Evolutionary conservation across 2,329 filamentous ascomycete species (phyloP), one percentile per base, ranked within the genome.

Genomic region (Trichoderma arundinaceum): DNA sequence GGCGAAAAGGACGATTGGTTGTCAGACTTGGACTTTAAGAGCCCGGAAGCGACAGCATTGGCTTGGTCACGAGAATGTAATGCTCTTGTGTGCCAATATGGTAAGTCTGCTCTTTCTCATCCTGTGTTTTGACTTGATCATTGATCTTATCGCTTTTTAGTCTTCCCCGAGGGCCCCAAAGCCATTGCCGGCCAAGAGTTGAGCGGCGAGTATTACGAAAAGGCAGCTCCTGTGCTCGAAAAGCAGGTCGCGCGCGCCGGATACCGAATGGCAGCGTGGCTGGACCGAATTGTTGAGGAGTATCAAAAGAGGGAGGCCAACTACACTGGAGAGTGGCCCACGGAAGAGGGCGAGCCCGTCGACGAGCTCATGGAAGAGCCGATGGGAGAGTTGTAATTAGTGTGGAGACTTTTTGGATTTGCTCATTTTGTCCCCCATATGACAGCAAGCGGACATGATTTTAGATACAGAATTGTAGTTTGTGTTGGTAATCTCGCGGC

Each of bases 221-320:
- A 81, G 38, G 88, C 88, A 2, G 84, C 84, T n/a, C 86, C 84
- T 19, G 84, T 88, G 65, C 81, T 92, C 52, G 87, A 92, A 75
- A 73, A 85, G 66, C 86, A 90, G 73, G 81, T 92, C 67, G 90
- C 89, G 7, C 86, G 85, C 69, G 90, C 87, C 4, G 90, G 90
- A 10, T 90, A 87, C 74, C 83, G 90, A 56, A 81, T 92, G 74
- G 90, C 86, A 1, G 83, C 83, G 19, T 91, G 87, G 87, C 77
- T 91, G 67, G 88, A 91, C 72, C 77, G 83, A 70, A 87, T 90
- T 71, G 86, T 80, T 8, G 76, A 80, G n/a, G 73, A 71, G 32
- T 77, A 74, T 68, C 66, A 71, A 35, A 66, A 68, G 19, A 72
- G 65, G 35, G 69, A 65, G 66, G 68, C 61, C 10, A 64, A n/a